Base-by-base conservation (phyloP, 305 asterid genomes). In the Fraxinus baroniana region DNA sequence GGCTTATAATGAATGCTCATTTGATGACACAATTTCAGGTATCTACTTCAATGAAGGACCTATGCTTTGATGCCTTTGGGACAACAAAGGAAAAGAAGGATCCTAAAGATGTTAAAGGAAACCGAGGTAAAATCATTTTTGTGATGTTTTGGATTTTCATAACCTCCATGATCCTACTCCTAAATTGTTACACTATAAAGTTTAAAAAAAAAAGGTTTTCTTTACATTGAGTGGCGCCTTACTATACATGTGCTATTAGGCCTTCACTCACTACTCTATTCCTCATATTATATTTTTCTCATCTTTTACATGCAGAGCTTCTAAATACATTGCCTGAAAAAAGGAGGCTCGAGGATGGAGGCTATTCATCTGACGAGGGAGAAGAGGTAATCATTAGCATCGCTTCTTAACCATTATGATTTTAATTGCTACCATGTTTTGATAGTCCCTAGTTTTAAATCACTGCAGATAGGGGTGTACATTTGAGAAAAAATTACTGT, bases 21-120 rank as follows among this genome's bases (percentile, higher is more conserved):
- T 35, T 41, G 5, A 15, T 35, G 52, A 24, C 83, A 49, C 15
- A 70, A 85, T 79, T 83, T 78, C 87, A 95, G 98, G 99, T 94
- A 28, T 88, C 91, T 77, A 91, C 91, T 72, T 96, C 99, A 30
- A 96, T 96, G 98, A 80, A 82, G 37, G 98, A 93, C 86, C 91
- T 94, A 33, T 96, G 99, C 82, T 96, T 91, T 36, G 98, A 96
- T 79, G 90, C 88, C 35, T 89, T 94, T 78, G 99, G 99, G 79
- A 84, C 80, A 72, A 78, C 98, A 5, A 91, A 87, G 86, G 99
- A 92, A 84, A 94, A 92, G 86, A 96, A 93, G 87, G 97, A 94
- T 86, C 84, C 97, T 12, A 88, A 85, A 82, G 84, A 91, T 71
- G 89, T 94, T 75, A 91, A 93, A 87, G 98, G 98, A 80, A 94